These are phyloP conservation scores for Rhizophora apiculata DNA, from an alignment of 345 rosid species.

Conservation along the genomic window DNA sequence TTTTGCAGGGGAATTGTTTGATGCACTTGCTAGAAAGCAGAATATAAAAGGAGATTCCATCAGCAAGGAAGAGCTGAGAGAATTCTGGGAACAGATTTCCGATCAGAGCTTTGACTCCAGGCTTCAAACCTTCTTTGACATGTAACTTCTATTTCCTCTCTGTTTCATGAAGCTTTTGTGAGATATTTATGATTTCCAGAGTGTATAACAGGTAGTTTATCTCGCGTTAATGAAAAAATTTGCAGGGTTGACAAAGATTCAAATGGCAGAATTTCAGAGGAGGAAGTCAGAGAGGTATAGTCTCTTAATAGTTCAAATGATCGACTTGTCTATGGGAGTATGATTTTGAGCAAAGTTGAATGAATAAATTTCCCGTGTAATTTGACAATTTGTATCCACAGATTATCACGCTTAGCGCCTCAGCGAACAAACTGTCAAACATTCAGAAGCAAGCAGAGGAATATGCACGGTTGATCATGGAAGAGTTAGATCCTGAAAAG, in stretches of 20 bases:
- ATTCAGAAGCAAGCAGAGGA: slow-evolving; percentile 76
- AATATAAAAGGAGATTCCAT: slow-evolving; percentile 51
- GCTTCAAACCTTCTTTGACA: slow-evolving; percentile 74
- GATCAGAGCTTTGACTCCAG: slow-evolving; percentile 72
- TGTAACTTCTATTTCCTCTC: slow-evolving; percentile 29
- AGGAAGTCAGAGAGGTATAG: slow-evolving; percentile 67
- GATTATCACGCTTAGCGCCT: slow-evolving; percentile 76
- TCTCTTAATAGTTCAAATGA: neutral
- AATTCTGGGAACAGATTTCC: slow-evolving; percentile 78
- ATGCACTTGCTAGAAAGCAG: slow-evolving; percentile 59
- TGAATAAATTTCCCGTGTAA: too few relatives aligned
- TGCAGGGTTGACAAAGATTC: slow-evolving; percentile 89
- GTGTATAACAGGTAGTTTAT: neutral
- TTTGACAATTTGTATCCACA: slow-evolving; percentile 18
- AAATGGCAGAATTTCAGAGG: slow-evolving; percentile 73
- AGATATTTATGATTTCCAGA: neutral
- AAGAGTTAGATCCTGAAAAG: slow-evolving; percentile 72
- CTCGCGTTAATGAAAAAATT: neutral
- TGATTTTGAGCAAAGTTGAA: too few relatives aligned
- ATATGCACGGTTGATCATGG: slow-evolving; percentile 80
- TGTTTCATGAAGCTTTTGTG: neutral
- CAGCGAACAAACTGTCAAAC: slow-evolving; percentile 62
- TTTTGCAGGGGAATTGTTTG: slow-evolving; percentile 62
- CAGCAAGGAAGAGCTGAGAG: slow-evolving; percentile 40
- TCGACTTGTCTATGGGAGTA: too few relatives aligned